phyloP scores from a whole-genome alignment of 140 eudicot species.

The Flaveria floridana region DNA sequence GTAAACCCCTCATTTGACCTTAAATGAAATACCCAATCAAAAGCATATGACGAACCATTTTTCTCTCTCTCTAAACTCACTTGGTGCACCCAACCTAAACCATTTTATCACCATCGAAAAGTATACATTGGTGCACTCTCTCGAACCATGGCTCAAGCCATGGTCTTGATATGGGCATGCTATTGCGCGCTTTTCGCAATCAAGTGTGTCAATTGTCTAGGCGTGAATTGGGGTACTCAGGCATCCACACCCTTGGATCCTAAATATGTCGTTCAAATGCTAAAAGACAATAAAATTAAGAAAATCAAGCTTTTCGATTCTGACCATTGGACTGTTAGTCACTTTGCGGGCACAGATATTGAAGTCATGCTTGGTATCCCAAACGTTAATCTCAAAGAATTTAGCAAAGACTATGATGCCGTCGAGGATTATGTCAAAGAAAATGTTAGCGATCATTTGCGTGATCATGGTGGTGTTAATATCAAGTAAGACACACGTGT shows the following conservation, averaged over 20 bases:
- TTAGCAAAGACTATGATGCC: slow-evolving; percentile 33
- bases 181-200: slow-evolving; percentile 21
- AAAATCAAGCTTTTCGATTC: slow-evolving; percentile 67
- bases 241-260: slow-evolving; percentile 53
- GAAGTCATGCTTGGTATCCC: slow-evolving; percentile 56
- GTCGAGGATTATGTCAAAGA: slow-evolving; percentile 51
- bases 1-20: too few relatives aligned
- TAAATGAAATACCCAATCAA: too few relatives aligned
- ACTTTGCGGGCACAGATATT: slow-evolving; percentile 55
- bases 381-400: slow-evolving; percentile 34
- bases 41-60: too few relatives aligned
- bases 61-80: neutral
- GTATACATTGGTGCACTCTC: slow-evolving; percentile 9
- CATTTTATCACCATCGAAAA: neutral
- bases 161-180: slow-evolving; percentile 39
- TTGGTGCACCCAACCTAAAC: slow-evolving; percentile 26
- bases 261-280: slow-evolving; percentile 47
- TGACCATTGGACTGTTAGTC: slow-evolving; percentile 47
- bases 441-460: slow-evolving; percentile 43
- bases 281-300: slow-evolving; percentile 53
- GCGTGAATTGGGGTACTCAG: slow-evolving; percentile 77
- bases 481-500: slow-evolving; percentile 42
- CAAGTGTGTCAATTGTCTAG: slow-evolving; percentile 36
- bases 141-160: slow-evolving; percentile 50
- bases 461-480: slow-evolving; percentile 47